phyloP scores from a whole-genome alignment of 805 yeast species.

The Teunomyces panamensis region DNA sequence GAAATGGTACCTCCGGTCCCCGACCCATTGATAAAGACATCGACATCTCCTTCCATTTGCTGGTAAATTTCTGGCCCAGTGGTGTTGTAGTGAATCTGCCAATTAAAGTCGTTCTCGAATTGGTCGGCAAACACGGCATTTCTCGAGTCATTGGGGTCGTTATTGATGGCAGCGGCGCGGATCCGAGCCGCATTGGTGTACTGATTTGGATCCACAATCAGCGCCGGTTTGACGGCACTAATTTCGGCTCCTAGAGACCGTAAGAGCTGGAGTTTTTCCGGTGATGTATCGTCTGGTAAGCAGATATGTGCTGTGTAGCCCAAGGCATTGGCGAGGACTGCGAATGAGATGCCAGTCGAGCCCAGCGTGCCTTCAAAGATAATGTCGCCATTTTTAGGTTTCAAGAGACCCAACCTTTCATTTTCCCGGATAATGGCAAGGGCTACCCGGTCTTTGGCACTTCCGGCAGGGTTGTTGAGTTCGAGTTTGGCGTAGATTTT shows the following conservation, averaged over 20 bases:
- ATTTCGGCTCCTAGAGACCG: conserved; percentile 76
- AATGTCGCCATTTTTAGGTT: conserved; percentile 61
- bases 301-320: conserved; percentile 94
- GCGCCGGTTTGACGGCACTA: conserved; percentile 88
- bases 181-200: conserved; percentile 84
- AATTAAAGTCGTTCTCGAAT: conserved; percentile 88
- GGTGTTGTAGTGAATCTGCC: conserved; percentile 76
- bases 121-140: conserved; percentile 90
- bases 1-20: conserved; percentile 70
- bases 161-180: conserved; percentile 54
- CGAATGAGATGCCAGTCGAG: conserved; percentile 92
- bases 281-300: conserved; percentile 88
- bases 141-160: conserved; percentile 32
- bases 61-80: conserved; percentile 92
- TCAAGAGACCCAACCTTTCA: conserved; percentile 55
- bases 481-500: conserved; percentile 86
- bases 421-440: conserved; percentile 72
- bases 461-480: conserved; percentile 86
- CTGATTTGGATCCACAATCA: conserved; percentile 90
- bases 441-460: conserved; percentile 94
- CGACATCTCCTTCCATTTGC: conserved; percentile 65
- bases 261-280: conserved; percentile 73
- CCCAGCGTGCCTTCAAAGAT: conserved; percentile 97
- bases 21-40: conserved; percentile 83
- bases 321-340: conserved; percentile 80